Percentiles rank a stretch among this genome's conserved stretches.
phyloP scores from a whole-genome alignment of 768 basidiomycete species.

The Amanita phalloides region DNA sequence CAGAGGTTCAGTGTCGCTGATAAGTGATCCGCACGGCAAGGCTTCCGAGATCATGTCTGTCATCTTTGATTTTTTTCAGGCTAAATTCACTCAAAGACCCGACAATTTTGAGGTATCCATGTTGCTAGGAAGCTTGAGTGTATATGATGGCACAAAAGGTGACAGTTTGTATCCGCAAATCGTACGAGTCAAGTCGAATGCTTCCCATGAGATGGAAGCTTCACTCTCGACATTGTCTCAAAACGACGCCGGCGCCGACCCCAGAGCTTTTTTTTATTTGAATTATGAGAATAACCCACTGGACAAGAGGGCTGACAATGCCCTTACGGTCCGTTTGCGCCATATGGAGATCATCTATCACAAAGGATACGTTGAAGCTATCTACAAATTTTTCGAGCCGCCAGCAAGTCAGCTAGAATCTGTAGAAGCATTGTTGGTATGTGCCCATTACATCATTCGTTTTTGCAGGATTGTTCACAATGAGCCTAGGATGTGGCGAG shows the following conservation, averaged over 20 bases:
- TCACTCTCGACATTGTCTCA: constrained; percentile 8
- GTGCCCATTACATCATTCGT: constrained; percentile 14
- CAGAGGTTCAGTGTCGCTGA: constrained; percentile 81
- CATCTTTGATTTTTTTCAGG: constrained; percentile 80
- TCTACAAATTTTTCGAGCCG: constrained; percentile 86
- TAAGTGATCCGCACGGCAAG: constrained; percentile 54
- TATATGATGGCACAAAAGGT: constrained; percentile 85
- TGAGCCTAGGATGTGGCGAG: constrained; percentile 73
- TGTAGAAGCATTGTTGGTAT: constrained; percentile 81
- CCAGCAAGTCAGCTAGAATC: constrained; percentile 93
- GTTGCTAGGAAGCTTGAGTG: constrained; percentile 75
- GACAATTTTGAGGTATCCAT: constrained; percentile 81
- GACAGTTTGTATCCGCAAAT: constrained; percentile 82
- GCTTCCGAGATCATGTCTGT: constrained; percentile 72
- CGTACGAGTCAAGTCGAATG: constrained; percentile 51
- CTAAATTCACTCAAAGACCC: constrained; percentile 73
- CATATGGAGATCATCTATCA: constrained; percentile 98
- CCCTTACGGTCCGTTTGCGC: constrained; percentile 80
- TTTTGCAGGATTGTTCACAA: constrained; percentile 4
- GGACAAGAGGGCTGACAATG: constrained; percentile 85
- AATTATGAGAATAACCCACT: constrained; percentile 90
- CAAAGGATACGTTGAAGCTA: constrained; percentile 84
- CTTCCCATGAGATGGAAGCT: constrained; percentile 5
- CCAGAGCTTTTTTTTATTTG: constrained; percentile 74
- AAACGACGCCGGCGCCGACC: constrained; percentile 12